Conservation (phyloP, 768 basidiomycete genomes). For the Mycena vulgaris region DNA sequence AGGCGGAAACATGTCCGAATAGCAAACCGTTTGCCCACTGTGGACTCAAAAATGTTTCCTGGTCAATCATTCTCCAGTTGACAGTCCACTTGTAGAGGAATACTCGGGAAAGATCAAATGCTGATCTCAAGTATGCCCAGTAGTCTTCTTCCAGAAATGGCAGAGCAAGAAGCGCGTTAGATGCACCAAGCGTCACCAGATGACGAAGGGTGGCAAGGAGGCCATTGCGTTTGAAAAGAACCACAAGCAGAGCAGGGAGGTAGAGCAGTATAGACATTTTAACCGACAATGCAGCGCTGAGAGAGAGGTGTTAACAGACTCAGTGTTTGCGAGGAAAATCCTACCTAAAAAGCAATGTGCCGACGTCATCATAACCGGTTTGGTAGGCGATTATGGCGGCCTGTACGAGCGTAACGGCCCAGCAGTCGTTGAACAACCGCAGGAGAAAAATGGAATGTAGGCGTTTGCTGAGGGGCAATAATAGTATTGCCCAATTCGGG, state of each 20-base stretch:
- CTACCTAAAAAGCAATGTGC: slow-evolving; percentile 82
- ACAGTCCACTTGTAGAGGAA: slow-evolving; percentile 99
- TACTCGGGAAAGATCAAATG: slow-evolving; percentile 90
- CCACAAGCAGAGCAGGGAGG: slow-evolving; percentile 88
- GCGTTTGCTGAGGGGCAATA: slow-evolving; percentile 91
- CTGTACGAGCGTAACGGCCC: slow-evolving; percentile 80
- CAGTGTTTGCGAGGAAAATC: slow-evolving; percentile 41
- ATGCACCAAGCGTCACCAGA: slow-evolving; percentile 59
- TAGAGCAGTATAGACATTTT: slow-evolving; percentile 97
- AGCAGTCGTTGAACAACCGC: slow-evolving; percentile 96
- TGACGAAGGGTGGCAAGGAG: slow-evolving; percentile 67
- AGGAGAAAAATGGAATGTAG: slow-evolving; percentile 94
- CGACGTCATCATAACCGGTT: slow-evolving; percentile 70
- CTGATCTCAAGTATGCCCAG: slow-evolving; percentile 76
- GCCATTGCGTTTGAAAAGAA: slow-evolving; percentile 84
- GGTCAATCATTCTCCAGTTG: slow-evolving; percentile 93
- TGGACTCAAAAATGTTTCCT: slow-evolving; percentile 80
- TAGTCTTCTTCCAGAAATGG: slow-evolving; percentile 79
- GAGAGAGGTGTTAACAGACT: slow-evolving; percentile 15
- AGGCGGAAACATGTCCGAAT: slow-evolving; percentile 70
- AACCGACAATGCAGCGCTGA: slow-evolving; percentile 86
- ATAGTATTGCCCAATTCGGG: slow-evolving; percentile 80
- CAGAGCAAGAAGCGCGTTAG: slow-evolving; percentile 75
- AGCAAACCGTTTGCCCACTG: slow-evolving; percentile 76
- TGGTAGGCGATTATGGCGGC: slow-evolving; percentile 79